phyloP scores from a whole-genome alignment of 306 rosid species.

The Ziziphus jujuba region DNA sequence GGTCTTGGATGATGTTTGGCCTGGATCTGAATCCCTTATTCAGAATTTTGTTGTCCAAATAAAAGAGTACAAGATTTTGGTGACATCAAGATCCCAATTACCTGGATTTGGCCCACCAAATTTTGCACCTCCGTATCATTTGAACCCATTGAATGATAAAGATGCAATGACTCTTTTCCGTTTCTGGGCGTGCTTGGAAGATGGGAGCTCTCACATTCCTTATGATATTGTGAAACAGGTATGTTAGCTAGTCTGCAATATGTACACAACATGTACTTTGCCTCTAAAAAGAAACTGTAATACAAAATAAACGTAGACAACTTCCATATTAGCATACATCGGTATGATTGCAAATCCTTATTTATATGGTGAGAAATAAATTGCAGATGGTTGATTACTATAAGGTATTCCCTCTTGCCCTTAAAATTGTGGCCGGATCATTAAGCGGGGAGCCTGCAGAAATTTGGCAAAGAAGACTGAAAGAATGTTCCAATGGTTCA shows the following conservation, averaged over 20 bases:
- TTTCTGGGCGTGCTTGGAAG: slow-evolving; percentile 36
- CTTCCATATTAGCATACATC: slow-evolving; percentile 12
- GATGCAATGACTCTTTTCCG: slow-evolving; percentile 48
- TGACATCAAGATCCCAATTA: slow-evolving; percentile 54
- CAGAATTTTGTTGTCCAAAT: slow-evolving; percentile 39
- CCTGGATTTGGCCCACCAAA: not conserved
- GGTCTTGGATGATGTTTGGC: not conserved
- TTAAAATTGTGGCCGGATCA: slow-evolving; percentile 43
- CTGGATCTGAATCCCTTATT: slow-evolving; percentile 32
- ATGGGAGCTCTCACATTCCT: slow-evolving; percentile 24
- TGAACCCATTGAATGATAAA: slow-evolving; percentile 35
- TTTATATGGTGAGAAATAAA: slow-evolving; percentile 2
- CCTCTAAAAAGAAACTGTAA: not conserved
- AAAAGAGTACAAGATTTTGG: slow-evolving; percentile 48
- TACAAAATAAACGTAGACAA: no score
- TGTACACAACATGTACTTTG: not conserved
- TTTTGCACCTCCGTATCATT: slow-evolving; percentile 7
- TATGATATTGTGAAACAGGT: slow-evolving; percentile 46
- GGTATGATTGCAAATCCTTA: slow-evolving; percentile 13
- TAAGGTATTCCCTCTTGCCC: slow-evolving; percentile 53
- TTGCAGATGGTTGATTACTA: slow-evolving; percentile 54
- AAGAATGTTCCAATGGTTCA: slow-evolving; percentile 11
- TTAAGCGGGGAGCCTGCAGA: slow-evolving; percentile 18
- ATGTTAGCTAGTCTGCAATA: slow-evolving; percentile 24
- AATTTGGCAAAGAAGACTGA: slow-evolving; percentile 36